Percentiles rank a stretch among this genome's conserved stretches.
Conservation (phyloP, 2,329 filamentous ascomycete genomes). For the Monosporascus sp. region DNA sequence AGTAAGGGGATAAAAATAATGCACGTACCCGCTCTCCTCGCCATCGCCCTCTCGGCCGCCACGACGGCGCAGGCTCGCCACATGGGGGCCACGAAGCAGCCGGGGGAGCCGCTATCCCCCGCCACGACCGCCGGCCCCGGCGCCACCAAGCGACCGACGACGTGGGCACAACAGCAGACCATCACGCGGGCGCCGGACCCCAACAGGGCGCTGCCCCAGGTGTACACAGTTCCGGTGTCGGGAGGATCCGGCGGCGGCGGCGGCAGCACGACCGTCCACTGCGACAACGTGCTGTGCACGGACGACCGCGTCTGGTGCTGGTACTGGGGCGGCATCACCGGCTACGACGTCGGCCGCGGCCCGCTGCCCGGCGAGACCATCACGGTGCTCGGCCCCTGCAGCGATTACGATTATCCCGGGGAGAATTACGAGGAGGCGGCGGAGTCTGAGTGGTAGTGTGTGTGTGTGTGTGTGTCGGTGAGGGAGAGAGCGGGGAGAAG, state of each 20-base stretch:
- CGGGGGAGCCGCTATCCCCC: too few relatives aligned
- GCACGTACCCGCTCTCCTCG: too few relatives aligned
- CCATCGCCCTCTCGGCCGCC: too few relatives aligned
- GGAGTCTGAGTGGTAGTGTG: not conserved
- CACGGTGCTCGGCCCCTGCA: constrained; percentile 17
- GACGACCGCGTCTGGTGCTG: constrained; percentile 18
- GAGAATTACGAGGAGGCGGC: not conserved
- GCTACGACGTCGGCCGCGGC: constrained; percentile 20
- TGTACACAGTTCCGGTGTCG: not conserved
- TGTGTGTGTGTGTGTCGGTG: not conserved
- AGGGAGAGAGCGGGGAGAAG: not conserved
- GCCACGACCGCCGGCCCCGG: not conserved
- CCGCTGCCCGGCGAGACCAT: constrained; percentile 21
- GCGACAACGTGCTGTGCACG: constrained; percentile 21
- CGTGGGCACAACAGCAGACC: not conserved
- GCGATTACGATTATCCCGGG: not conserved
- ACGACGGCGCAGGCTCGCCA: not conserved
- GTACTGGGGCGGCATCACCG: constrained; percentile 26
- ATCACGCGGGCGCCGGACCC: too few relatives aligned
- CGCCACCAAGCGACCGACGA: not conserved
- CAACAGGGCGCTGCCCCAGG: too few relatives aligned
- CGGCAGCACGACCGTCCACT: constrained; percentile 8
- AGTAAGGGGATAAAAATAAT: too few relatives aligned
- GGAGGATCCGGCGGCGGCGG: not conserved
- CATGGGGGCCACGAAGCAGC: not conserved